Conservation (phyloP, 2,329 filamentous ascomycete species). For the Colletotrichum chlorophyti region DNA sequence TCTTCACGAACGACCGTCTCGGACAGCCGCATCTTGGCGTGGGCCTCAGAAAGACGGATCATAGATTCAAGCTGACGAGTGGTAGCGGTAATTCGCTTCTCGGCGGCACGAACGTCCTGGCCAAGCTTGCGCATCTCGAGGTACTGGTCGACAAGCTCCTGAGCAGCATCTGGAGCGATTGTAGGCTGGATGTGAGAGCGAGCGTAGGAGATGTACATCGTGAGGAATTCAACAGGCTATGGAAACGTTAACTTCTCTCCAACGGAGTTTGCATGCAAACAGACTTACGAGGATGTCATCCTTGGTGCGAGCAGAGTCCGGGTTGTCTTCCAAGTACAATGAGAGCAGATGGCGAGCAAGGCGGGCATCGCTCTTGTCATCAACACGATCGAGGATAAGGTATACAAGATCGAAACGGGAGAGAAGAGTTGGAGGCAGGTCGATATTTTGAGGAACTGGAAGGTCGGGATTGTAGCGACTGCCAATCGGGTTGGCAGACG, state of each 20-base stretch:
- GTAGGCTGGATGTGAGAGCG: constrained; percentile 84
- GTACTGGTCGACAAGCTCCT: constrained; percentile 85
- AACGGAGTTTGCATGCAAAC: background rate
- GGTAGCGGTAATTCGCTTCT: constrained; percentile 97
- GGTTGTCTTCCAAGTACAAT: constrained; percentile 95
- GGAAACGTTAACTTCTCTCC: constrained; percentile 34
- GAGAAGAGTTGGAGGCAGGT: constrained; percentile 91
- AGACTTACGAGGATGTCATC: constrained; percentile 80
- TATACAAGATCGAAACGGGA: constrained; percentile 98
- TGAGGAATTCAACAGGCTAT: constrained; percentile 92
- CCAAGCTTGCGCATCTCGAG: constrained; percentile 95
- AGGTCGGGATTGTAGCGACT: constrained; percentile 97
- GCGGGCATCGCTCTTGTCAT: constrained; percentile 87
- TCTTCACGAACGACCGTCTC: constrained; percentile 78
- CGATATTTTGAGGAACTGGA: constrained; percentile 97
- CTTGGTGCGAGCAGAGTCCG: constrained; percentile 77
- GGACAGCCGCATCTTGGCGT: constrained; percentile 95
- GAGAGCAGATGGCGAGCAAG: constrained; percentile 91
- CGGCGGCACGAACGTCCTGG: constrained; percentile 82
- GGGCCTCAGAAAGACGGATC: constrained; percentile 95
- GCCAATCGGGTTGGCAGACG: constrained; percentile 96
- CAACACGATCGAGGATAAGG: constrained; percentile 90
- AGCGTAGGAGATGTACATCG: constrained; percentile 96
- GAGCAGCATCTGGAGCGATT: constrained; percentile 80
- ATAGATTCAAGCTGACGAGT: constrained; percentile 97